Conservation (phyloP, 2,329 filamentous ascomycete species). For the Aspergillus phoenicis region DNA sequence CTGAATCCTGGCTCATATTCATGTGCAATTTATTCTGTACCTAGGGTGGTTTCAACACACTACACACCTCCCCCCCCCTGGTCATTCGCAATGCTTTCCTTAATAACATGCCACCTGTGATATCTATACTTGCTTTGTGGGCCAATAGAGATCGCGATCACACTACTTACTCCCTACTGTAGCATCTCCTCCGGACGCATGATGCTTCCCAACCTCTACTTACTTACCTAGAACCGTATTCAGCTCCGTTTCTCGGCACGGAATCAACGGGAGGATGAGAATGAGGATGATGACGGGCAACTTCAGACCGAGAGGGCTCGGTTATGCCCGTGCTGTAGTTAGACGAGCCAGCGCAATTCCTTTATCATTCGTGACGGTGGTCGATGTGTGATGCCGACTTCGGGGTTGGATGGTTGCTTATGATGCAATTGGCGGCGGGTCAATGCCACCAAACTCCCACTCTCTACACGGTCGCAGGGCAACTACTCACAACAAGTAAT, state of each 20-base stretch:
- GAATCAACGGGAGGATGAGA: background rate
- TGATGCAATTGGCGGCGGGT: too few relatives aligned
- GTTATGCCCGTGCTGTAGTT: background rate
- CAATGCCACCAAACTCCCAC: too few relatives aligned
- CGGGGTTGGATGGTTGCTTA: background rate
- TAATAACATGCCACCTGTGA: background rate
- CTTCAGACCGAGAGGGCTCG: background rate
- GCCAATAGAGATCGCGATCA: constrained; percentile 7
- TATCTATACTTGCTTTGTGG: background rate
- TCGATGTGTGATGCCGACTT: background rate
- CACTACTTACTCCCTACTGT: background rate
- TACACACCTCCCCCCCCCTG: background rate
- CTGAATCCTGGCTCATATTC: too few relatives aligned
- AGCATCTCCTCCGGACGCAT: background rate
- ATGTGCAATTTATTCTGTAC: background rate
- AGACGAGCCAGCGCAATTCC: too few relatives aligned
- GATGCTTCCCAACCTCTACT: background rate
- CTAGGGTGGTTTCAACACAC: constrained; percentile 1
- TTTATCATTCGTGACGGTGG: too few relatives aligned
- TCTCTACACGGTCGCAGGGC: too few relatives aligned
- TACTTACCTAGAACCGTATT: background rate
- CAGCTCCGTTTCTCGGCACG: background rate
- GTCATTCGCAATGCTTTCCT: background rate
- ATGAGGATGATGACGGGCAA: background rate
- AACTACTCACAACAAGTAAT: too few relatives aligned